Evolutionary conservation across 2,329 filamentous ascomycete genomes (phyloP).

Genomic region (Pseudopyrenochaeta lycopersici): DNA sequence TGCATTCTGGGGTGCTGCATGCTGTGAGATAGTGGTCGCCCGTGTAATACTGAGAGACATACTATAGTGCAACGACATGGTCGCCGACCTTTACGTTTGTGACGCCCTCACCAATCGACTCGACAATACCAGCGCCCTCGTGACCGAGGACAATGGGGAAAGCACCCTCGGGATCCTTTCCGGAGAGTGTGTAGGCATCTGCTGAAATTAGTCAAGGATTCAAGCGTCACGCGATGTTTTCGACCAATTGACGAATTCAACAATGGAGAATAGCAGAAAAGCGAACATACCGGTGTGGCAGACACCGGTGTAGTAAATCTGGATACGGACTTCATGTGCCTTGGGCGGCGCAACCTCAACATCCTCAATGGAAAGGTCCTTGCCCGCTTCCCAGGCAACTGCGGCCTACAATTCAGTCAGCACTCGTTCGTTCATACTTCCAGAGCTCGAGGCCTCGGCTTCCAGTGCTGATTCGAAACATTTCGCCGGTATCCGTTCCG

Average conservation of each 20-base stretch:
- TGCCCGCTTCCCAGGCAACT: conserved; percentile 95
- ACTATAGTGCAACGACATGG: conserved; percentile 69
- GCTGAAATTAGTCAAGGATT: background rate
- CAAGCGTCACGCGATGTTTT: background rate
- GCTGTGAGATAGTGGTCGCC: conserved; percentile 25
- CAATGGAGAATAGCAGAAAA: background rate
- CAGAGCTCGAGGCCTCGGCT: background rate
- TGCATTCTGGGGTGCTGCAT: conserved; percentile 89
- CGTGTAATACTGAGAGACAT: conserved; percentile 19
- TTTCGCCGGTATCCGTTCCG: conserved; percentile 14
- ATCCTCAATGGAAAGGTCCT: conserved; percentile 88
- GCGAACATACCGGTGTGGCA: conserved; percentile 84
- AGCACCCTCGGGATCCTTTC: conserved; percentile 89
- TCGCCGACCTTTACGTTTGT: conserved; percentile 94
- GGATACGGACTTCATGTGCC: conserved; percentile 94
- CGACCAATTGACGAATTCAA: background rate
- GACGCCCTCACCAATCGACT: conserved; percentile 84
- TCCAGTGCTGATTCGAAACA: conserved; percentile 1
- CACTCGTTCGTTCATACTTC: conserved; percentile 6
- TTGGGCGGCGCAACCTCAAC: conserved; percentile 89
- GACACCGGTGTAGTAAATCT: conserved; percentile 97
- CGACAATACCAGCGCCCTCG: conserved; percentile 54
- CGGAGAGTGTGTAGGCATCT: conserved; percentile 71
- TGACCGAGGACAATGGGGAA: conserved; percentile 56
- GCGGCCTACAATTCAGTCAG: conserved; percentile 69